phyloP scores from a whole-genome alignment of 257 asterid genomes.

The Scutellaria minor region DNA sequence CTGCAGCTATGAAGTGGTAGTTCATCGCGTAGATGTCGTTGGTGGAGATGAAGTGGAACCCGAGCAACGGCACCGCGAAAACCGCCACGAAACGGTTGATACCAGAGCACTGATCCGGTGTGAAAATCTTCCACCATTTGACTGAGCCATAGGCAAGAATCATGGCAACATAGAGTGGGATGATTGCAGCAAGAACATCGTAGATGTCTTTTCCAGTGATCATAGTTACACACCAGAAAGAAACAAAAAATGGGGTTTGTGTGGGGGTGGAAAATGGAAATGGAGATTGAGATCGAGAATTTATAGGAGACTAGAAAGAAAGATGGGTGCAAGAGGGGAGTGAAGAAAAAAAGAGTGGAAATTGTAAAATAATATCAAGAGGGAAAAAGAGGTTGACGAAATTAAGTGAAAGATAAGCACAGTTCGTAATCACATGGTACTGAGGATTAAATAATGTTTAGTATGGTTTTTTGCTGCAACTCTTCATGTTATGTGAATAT shows the following conservation, averaged over 20 bases:
- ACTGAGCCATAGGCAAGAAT: constrained; percentile 86
- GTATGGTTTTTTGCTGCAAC: constrained; percentile 29
- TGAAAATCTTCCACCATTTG: constrained; percentile 92
- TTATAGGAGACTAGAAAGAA: not conserved
- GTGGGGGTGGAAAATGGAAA: not conserved
- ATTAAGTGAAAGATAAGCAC: constrained; percentile 25
- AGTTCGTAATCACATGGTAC: constrained; percentile 48
- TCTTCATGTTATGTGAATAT: constrained; percentile 11
- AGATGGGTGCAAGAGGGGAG: not conserved
- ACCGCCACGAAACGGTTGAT: constrained; percentile 93
- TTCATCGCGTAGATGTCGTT: constrained; percentile 83
- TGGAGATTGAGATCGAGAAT: not conserved
- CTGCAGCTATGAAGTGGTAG: constrained; percentile 87
- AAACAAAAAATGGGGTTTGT: no score
- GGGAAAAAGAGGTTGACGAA: no score
- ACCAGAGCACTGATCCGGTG: constrained; percentile 92
- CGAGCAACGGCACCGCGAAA: constrained; percentile 84
- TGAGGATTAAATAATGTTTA: constrained; percentile 24
- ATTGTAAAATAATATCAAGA: no score
- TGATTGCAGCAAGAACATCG: constrained; percentile 79
- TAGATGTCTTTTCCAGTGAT: constrained; percentile 81
- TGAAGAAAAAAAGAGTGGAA: not conserved
- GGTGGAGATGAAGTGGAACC: constrained; percentile 89
- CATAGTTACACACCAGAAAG: constrained; percentile 39
- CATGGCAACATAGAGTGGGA: constrained; percentile 89